Evolutionary conservation across 83 land plant species (phyloP), one percentile per base, ranked within the genome.

Genomic region (Isoetes engelmannii): DNA sequence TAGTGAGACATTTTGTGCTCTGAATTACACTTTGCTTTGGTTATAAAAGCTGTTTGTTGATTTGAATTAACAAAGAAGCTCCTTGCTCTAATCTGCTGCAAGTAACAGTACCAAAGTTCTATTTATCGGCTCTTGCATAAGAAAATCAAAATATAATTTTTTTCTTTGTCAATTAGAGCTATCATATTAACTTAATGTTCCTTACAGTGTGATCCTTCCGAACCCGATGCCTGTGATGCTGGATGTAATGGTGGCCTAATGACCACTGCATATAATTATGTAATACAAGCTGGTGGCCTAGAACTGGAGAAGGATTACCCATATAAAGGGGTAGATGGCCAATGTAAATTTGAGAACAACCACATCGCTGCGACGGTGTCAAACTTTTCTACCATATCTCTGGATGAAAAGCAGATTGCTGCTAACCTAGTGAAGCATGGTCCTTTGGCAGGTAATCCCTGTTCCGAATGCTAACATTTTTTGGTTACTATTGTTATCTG

Each of bases 191-290:
- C 17, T 51, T 50, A 5, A 65, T 73, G 45, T 73, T 67, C 44
- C 48, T 9, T 70, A 71, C 87, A 89, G 94, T 89, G 94, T 73
- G 94, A 89, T 68, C 21, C 69, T 13, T 58, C 21, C 6, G 97
- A 88, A 28, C 77, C 75, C 18, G 67, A 17, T 48, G 76, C 74
- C 13, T 89, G 94, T 60, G 85, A 89, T 68, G 47, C 75, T 13
- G 93, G 93, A n/a, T 89, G 93, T 74, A 55, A 66, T 41, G 93
- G 93, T 10, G 90, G 94, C 0, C 73, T 86, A 6, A 89, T 89
- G 94, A 89, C 94, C 13, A 86, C 70, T 61, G 94, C 94, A 10
- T 89, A 78, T 74, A 70, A 84, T 15, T 86, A 89, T 55, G 49
- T 80, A 59, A 72, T 78, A 6, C 75, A 79, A 62, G 76, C 83